Conservation (phyloP, 306 rosid species). For the Trifolium subterraneum region DNA sequence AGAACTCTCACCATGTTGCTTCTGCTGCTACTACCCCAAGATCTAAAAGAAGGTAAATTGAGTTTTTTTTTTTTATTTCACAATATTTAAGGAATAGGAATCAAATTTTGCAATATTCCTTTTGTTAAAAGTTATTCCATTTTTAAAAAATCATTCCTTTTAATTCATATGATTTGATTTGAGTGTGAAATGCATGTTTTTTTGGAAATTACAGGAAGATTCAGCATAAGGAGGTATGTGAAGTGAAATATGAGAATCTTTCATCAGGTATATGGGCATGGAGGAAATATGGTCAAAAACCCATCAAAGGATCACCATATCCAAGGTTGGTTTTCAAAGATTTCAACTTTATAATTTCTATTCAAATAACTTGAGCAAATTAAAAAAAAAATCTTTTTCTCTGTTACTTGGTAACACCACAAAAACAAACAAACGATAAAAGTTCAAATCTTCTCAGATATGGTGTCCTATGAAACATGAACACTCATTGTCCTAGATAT, state of each 20-base stretch:
- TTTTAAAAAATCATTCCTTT: background rate
- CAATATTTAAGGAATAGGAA: background rate
- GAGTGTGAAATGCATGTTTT: slow-evolving; percentile 21
- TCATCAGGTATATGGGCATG: slow-evolving; percentile 98
- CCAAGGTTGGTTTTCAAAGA: slow-evolving; percentile 65
- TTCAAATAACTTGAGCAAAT: too few relatives aligned
- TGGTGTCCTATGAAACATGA: too few relatives aligned
- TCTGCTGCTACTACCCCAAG: slow-evolving; percentile 57
- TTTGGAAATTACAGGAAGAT: slow-evolving; percentile 67
- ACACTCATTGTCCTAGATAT: too few relatives aligned
- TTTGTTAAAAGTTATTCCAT: background rate
- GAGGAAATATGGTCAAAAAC: slow-evolving; percentile 99
- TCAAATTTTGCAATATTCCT: too few relatives aligned
- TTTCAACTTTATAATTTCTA: background rate
- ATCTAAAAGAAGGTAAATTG: slow-evolving; percentile 78
- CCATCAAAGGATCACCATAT: slow-evolving; percentile 98
- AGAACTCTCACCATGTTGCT: slow-evolving; percentile 46
- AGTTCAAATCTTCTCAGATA: too few relatives aligned
- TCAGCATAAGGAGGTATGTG: slow-evolving; percentile 83
- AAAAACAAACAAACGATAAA: too few relatives aligned
- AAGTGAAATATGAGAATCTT: slow-evolving; percentile 80
- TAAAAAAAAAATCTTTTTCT: too few relatives aligned
- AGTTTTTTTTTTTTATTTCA: background rate
- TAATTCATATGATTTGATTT: slow-evolving; percentile 18
- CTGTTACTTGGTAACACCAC: too few relatives aligned